These are phyloP conservation scores for Phytopythium helicoides DNA, from an alignment of 352 stramenopile genomes.

Conservation along the genomic window DNA sequence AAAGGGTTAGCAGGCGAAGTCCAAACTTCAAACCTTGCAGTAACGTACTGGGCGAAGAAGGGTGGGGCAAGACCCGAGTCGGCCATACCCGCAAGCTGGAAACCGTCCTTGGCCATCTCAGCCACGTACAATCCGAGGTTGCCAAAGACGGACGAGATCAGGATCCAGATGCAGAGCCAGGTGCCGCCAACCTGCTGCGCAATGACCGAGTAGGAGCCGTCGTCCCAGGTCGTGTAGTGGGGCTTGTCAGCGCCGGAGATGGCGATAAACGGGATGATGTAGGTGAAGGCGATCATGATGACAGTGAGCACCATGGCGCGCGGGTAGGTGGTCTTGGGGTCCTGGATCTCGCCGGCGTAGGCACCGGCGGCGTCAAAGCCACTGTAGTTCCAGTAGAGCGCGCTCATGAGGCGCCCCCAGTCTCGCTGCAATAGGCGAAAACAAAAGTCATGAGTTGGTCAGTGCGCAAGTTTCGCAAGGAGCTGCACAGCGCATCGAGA, in stretches of 20 bases:
- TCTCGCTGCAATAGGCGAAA: conserved; percentile 23
- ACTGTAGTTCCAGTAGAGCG: conserved; percentile 97
- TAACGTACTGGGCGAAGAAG: conserved; percentile 81
- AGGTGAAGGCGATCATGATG: conserved; percentile 80
- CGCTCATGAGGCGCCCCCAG: conserved; percentile 91
- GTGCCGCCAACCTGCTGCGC: conserved; percentile 79
- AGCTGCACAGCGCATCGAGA: too few species aligned
- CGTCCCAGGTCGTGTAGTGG: conserved; percentile 81
- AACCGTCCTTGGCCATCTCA: conserved; percentile 94
- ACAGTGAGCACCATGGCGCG: conserved; percentile 86
- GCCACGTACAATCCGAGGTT: conserved; percentile 95
- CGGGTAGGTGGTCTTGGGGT: conserved; percentile 81
- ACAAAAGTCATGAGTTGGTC: conserved; percentile 2
- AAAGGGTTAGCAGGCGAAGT: conserved; percentile 2
- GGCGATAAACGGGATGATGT: conserved; percentile 90
- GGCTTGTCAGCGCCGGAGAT: conserved; percentile 83
- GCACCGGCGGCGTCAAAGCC: conserved; percentile 92
- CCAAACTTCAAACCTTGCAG: not conserved
- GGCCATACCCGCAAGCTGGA: conserved; percentile 84
- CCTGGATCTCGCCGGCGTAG: conserved; percentile 91
- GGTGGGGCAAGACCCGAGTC: conserved; percentile 88
- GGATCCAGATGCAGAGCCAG: conserved; percentile 88
- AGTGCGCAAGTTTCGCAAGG: too few species aligned
- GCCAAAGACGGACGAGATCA: conserved; percentile 84
- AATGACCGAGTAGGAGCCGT: conserved; percentile 91